Base-by-base conservation (phyloP, 305 asterid genomes). In the Fraxinus baroniana region DNA sequence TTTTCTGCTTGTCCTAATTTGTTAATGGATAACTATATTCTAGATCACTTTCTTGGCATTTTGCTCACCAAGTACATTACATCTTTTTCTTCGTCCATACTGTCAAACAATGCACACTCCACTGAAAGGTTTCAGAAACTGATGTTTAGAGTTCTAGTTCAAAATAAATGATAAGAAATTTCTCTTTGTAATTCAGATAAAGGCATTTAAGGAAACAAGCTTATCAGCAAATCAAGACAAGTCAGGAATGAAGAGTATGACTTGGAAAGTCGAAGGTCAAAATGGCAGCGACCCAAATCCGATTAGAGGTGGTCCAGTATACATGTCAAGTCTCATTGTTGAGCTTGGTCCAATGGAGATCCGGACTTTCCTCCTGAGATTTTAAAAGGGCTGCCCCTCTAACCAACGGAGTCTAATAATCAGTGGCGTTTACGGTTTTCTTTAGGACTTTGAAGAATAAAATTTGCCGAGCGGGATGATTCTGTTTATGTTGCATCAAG, bases 301-400 rank as follows among this genome's bases (percentile, higher is more conserved):
- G 9, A 44, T 86, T 24, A 86, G 87, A 83, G 97, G 97, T 5
- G 88, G 88, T 36, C 87, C 88, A 13, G 86, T 93, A n/a, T 85
- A 87, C 74, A 75, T 66, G 46, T 84, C 92, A 1, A 83, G 76
- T 22, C 92, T 89, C 13, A 36, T 91, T 3, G 95, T 92, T 4
- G 94, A 95, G 89, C 94, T 95, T 82, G 94, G 94, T 55, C 98
- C 98, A 0, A 95, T 95, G 98, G 98, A 95, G 87, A 94, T 95
- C 78, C 91, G 98, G 32, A 95, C 98, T 5, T 94, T 95, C 80
- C 10, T 91, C 80, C 35, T 93, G 80, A 86, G 77, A 26, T 91
- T 93, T 83, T 89, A 80, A 86, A 22, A 22, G 32, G 37, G 79
- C 8, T 78, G 22, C 26, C 5, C 20, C 8, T 55, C 64, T 13